phyloP scores from a whole-genome alignment of 1,284 basidiomycete species.

The Ganoderma multipileum region DNA sequence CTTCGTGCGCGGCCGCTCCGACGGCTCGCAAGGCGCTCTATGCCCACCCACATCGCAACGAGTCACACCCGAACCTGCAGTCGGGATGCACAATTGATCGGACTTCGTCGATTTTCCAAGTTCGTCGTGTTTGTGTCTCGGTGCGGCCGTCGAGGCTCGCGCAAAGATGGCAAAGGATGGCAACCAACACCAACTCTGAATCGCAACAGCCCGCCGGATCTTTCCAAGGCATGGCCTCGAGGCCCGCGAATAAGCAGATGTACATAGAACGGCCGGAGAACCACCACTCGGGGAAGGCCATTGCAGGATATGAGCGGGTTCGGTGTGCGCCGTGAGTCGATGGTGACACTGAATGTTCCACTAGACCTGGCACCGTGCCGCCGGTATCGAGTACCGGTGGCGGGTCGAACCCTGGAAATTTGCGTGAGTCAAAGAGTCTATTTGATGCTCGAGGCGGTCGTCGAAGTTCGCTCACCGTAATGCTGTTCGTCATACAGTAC shows the following conservation, averaged over 20 bases:
- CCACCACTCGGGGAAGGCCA: not conserved
- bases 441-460: no score
- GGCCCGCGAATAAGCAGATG: not conserved
- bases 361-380: no score
- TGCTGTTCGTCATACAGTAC: no score
- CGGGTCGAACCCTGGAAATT: no score
- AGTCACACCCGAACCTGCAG: not conserved
- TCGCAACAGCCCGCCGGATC: not conserved
- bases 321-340: no score
- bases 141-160: not conserved
- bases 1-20: not conserved
- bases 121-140: not conserved
- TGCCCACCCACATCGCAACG: not conserved
- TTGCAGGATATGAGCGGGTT: not conserved
- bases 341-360: no score
- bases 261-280: not conserved
- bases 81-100: not conserved
- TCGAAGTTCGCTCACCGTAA: no score
- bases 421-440: no score
- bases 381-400: no score
- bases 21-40: not conserved
- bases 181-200: not conserved
- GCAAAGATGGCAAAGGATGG: not conserved
- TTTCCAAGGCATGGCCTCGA: not conserved
- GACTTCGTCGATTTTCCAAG: not conserved